Evolutionary conservation across 345 rosid species (phyloP).

Genomic region (Linum trigynum): DNA sequence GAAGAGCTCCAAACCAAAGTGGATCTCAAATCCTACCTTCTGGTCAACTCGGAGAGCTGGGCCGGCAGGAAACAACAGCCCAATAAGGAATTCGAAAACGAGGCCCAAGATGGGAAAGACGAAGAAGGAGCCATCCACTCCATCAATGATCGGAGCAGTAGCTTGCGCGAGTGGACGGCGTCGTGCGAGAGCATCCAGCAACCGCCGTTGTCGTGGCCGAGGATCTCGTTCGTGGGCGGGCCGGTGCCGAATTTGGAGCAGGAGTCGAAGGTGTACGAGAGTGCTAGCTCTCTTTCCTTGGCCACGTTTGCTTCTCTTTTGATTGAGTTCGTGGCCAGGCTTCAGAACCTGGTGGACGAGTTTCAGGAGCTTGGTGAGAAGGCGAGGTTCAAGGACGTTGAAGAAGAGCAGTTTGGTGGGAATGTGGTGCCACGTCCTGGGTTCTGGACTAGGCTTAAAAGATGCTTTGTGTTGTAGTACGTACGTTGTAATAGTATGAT

Average conservation of each 20-base stretch:
- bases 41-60: slow-evolving; percentile 81
- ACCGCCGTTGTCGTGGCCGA: slow-evolving; percentile 56
- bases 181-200: slow-evolving; percentile 16
- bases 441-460: slow-evolving; percentile 29
- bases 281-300: slow-evolving; percentile 77
- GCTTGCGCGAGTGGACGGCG: not conserved
- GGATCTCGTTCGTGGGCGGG: slow-evolving; percentile 26
- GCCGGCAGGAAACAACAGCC: slow-evolving; percentile 5
- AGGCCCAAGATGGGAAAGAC: slow-evolving; percentile 27
- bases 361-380: slow-evolving; percentile 58
- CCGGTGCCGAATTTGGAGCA: slow-evolving; percentile 24
- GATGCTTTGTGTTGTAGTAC: slow-evolving; percentile 24
- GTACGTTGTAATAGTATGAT: not conserved
- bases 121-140: slow-evolving; percentile 25
- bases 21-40: slow-evolving; percentile 74
- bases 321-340: slow-evolving; percentile 83
- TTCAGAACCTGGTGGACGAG: slow-evolving; percentile 53
- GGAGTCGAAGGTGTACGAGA: slow-evolving; percentile 62
- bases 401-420: slow-evolving; percentile 17
- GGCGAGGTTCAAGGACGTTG: slow-evolving; percentile 65
- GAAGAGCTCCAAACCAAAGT: slow-evolving; percentile 67
- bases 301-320: slow-evolving; percentile 83
- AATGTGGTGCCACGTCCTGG: slow-evolving; percentile 26
- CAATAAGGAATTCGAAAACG: slow-evolving; percentile 46
- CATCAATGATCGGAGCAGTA: no score